Evolutionary conservation across 2,329 filamentous ascomycete species (phyloP), one percentile per base, ranked within the genome.

Genomic region (Lasiodiplodia sp.): DNA sequence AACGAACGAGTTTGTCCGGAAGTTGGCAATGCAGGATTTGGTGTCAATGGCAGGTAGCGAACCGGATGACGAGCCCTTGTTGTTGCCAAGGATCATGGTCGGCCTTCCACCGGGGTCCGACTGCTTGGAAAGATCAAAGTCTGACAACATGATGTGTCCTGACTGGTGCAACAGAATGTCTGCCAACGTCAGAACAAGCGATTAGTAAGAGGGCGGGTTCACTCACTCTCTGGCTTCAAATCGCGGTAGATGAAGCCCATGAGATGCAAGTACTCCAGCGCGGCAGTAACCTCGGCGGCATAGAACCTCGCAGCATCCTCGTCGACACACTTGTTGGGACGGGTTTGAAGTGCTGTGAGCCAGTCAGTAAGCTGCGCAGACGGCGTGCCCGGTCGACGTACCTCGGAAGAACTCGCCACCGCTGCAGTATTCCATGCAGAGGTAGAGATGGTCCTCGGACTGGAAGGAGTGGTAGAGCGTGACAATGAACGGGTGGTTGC

Each of bases 371-470:
- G 28, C 21, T 23, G 18, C 14, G 44, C 37, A n/a, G 7, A 11
- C 44, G 25, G 49, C 38, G 37, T 68, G 49, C 73, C 79, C 67
- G 75, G 86, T 83, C 84, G n/a, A 18, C 60, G n/a, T 64, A 64
- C 60, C 60, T 79, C 96, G 87, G 86, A 99, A 99, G 84, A 99
- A 99, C 81, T 99, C 96, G 70, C 96, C 96, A 72, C 96, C 96
- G 75, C 94, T 98, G 85, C 96, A 99, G 79, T 99, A 99, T 81
- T 99, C 96, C 96, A 99, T 99, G 80, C 96, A 99, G n/a, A 99
- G 87, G 78, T 99, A 99, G 52, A 99, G 87, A 81, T 98, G 94
- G 73, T 99, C 96, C 79, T 99, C 96, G 1, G 96, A 99, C 81
- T 99, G 96, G 86, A 99, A 99, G 0, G 95, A 98, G 82, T 99